Evolutionary conservation across 2,329 filamentous ascomycete species (phyloP).

Genomic region (Ophiostoma montium): DNA sequence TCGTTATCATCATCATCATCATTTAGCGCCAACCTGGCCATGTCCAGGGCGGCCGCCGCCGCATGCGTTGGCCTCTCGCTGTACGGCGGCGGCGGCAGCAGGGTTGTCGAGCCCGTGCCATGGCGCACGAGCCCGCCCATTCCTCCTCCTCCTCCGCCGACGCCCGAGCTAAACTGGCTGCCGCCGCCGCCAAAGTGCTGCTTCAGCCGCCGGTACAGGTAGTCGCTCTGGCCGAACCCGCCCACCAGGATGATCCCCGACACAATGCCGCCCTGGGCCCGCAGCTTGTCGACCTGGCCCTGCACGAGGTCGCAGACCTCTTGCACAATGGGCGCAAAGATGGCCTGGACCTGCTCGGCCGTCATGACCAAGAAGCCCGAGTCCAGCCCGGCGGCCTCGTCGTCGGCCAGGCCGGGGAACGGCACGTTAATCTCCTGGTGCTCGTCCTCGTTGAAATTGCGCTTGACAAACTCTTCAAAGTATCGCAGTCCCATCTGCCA

Average conservation of each 20-base stretch:
- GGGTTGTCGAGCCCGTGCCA: not conserved
- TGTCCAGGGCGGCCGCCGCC: constrained; percentile 12
- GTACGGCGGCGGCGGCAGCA: constrained; percentile 42
- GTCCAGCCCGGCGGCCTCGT: constrained; percentile 60
- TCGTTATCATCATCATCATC: too few relatives aligned
- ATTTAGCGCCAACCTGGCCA: not conserved
- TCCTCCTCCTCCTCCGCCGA: not conserved
- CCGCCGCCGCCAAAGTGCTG: constrained; percentile 43
- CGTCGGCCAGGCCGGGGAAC: constrained; percentile 56
- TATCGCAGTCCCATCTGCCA: constrained; percentile 70
- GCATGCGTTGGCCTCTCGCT: constrained; percentile 58
- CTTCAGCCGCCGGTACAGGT: constrained; percentile 58
- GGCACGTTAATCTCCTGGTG: constrained; percentile 65
- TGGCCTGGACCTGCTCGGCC: constrained; percentile 53
- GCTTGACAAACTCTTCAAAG: constrained; percentile 75
- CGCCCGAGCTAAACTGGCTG: not conserved
- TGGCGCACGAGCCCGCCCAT: not conserved
- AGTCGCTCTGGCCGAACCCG: constrained; percentile 68
- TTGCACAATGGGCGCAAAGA: constrained; percentile 62
- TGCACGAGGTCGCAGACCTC: constrained; percentile 54
- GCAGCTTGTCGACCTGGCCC: constrained; percentile 50
- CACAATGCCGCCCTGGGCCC: constrained; percentile 45
- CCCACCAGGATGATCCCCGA: constrained; percentile 70
- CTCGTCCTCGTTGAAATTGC: constrained; percentile 70
- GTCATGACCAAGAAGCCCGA: constrained; percentile 64